Evolutionary conservation across 148 eudicot species (phyloP).

Genomic region (Silene uniflora): DNA sequence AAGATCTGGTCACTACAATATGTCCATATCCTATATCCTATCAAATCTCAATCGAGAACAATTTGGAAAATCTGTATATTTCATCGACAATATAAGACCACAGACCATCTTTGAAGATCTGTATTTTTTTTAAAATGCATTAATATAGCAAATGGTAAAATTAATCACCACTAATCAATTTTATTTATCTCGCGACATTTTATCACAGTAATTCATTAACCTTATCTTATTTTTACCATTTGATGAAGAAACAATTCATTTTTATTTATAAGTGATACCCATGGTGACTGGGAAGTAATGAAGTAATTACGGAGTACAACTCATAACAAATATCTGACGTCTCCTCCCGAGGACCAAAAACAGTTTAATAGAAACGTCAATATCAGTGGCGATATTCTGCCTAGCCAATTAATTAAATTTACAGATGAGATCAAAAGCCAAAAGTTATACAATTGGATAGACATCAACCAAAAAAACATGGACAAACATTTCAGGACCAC

Average conservation of each 20-base stretch:
- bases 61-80: no score
- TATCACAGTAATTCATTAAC: background rate
- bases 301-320: background rate
- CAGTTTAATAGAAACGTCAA: background rate
- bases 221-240: background rate
- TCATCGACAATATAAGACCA: no score
- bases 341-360: background rate
- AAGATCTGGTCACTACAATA: background rate
- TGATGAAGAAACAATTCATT: background rate
- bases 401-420: background rate
- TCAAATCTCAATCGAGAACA: background rate
- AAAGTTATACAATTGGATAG: background rate
- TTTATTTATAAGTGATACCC: background rate
- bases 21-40: background rate
- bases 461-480: background rate
- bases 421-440: background rate
- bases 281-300: background rate
- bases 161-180: no score
- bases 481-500: constrained; percentile 6
- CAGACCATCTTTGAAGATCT: no score
- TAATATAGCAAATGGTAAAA: no score
- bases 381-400: background rate
- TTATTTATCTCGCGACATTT: background rate
- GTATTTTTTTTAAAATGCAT: no score
- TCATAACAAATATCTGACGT: background rate